Conservation (phyloP, 768 basidiomycete species). For the Paxillus involutus region DNA sequence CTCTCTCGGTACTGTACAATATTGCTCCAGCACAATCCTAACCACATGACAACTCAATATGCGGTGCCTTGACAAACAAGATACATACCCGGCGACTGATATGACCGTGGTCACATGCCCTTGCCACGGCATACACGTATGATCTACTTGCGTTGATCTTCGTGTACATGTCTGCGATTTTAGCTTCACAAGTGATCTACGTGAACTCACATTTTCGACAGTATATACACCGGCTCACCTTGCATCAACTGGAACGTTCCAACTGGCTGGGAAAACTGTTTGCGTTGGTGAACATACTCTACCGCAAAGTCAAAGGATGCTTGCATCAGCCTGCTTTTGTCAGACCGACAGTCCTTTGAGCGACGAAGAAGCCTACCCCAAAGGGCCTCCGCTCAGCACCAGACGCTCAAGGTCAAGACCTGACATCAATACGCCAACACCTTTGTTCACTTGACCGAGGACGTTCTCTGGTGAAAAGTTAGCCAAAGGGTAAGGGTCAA, state of each 20-base stretch:
- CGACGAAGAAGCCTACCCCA: conserved; percentile 55
- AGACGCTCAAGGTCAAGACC: conserved; percentile 91
- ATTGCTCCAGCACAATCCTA: conserved; percentile 97
- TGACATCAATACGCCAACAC: conserved; percentile 89
- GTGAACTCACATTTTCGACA: neutral
- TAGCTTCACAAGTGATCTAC: conserved; percentile 43
- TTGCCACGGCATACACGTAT: conserved; percentile 91
- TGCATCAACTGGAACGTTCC: conserved; percentile 97
- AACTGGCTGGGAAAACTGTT: conserved; percentile 86
- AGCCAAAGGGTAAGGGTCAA: neutral
- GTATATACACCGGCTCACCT: conserved; percentile 45
- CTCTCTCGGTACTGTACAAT: conserved; percentile 88
- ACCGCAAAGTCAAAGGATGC: conserved; percentile 87
- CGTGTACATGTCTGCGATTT: conserved; percentile 94
- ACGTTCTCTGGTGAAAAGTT: conserved; percentile 62
- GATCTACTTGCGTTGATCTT: conserved; percentile 84
- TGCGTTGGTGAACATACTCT: conserved; percentile 89
- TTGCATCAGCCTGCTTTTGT: conserved; percentile 73
- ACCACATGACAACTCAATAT: conserved; percentile 7
- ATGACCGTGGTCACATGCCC: conserved; percentile 80
- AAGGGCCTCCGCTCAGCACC: conserved; percentile 88
- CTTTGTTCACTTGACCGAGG: conserved; percentile 75
- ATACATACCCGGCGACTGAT: conserved; percentile 71
- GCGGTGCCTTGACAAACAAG: neutral
- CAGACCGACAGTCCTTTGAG: conserved; percentile 2